Base-by-base conservation (phyloP, 2,329 filamentous ascomycete genomes). In the Penicillium sp. region DNA sequence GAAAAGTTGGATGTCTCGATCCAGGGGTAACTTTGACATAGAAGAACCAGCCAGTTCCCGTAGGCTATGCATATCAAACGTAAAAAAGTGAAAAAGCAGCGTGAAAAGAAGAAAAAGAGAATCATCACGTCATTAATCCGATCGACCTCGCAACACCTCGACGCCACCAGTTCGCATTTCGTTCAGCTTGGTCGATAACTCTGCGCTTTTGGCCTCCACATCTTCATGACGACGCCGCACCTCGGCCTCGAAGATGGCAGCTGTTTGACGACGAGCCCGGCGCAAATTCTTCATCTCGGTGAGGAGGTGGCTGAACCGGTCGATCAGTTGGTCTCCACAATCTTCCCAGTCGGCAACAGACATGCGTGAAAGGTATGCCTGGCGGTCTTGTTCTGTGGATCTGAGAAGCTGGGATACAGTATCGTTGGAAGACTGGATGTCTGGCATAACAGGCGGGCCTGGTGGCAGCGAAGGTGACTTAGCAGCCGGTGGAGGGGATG, bases 291-390 rank as follows among this genome's bases (percentile, higher is more conserved):
- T 80, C 55, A 80, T 74, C 39, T 74, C 72, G 14, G 65, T 63
- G 29, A 82, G 61, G 32, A 81, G 65, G 4, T 69, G 64, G 39
- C 68, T 68, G 56, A 84, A 82, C 40, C 73, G 71, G 1, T 76
- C 74, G 1, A 83, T 69, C 37, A 84, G 75, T 72, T 80, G 78
- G 47, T 81, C 77, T 2, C 81, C 81, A 18, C 79, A 77, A 37
- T 80, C 74, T 63, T 84, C 81, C 78, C 81, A 83, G 51, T 82
- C 73, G 3, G 70, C 63, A 13, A 81, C 71, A 0, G 69, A 65
- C 32, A 84, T 68, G 8, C 70, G 72, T 1, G 68, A 64, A 51
- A 84, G 75, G 61, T 82, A 80, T 0, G 64, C 54, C 3, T 62
- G 61, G 49, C 80, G 76, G 3, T 74, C 66, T 22, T 64, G 41